These are phyloP conservation scores for cucumber (Cucumis sativus) DNA, from an alignment of 306 rosid genomes.

Conservation along the genomic window DNA sequence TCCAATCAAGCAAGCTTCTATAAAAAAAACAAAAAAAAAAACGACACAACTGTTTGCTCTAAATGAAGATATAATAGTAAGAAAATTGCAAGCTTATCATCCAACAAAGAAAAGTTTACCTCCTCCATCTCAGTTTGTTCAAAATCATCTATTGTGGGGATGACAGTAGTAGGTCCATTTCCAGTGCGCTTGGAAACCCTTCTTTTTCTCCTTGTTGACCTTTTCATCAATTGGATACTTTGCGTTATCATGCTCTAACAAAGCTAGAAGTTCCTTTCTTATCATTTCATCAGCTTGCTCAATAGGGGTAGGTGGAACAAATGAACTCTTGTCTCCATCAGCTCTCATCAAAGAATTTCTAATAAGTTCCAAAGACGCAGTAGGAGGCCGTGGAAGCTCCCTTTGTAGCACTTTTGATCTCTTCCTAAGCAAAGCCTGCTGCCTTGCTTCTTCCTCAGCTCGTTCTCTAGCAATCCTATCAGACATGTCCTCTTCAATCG, in stretches of 20 bases:
- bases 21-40: neutral
- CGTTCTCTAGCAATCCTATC: slow-evolving; percentile 83
- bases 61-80: neutral
- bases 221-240: slow-evolving; percentile 70
- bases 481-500: slow-evolving; percentile 91
- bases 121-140: slow-evolving; percentile 62
- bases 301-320: slow-evolving; percentile 81
- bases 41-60: neutral
- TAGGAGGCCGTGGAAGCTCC: slow-evolving; percentile 93
- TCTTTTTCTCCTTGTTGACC: slow-evolving; percentile 59
- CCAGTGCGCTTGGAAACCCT: slow-evolving; percentile 41
- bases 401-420: slow-evolving; percentile 91
- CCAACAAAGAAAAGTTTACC: slow-evolving; percentile 19
- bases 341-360: slow-evolving; percentile 67
- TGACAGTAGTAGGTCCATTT: slow-evolving; percentile 24
- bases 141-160: slow-evolving; percentile 70
- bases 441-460: slow-evolving; percentile 81
- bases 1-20: neutral
- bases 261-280: slow-evolving; percentile 52
- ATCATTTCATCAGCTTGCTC: slow-evolving; percentile 89
- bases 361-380: slow-evolving; percentile 63
- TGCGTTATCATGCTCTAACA: slow-evolving; percentile 83
- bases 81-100: neutral
- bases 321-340: slow-evolving; percentile 90
- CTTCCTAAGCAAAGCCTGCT: slow-evolving; percentile 75